phyloP scores from a whole-genome alignment of 2,329 filamentous ascomycete genomes.

The Paecilomyces niveus region DNA sequence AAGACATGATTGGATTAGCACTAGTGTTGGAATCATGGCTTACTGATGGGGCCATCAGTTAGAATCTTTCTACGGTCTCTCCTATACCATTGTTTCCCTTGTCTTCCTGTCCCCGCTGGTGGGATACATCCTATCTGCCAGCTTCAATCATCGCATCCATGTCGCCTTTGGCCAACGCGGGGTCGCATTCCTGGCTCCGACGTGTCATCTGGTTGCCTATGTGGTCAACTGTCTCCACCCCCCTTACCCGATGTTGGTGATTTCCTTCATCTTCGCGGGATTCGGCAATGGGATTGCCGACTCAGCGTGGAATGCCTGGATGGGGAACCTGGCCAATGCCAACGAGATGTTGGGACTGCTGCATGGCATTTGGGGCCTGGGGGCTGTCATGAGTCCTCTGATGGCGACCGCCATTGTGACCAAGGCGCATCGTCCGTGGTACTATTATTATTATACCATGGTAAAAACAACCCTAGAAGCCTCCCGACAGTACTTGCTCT shows the following conservation, averaged over 20 bases:
- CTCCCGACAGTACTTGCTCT: no score
- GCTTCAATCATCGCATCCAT: constrained; percentile 39
- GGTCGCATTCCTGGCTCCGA: constrained; percentile 54
- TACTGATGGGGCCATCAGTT: no score
- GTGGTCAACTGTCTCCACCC: constrained; percentile 22
- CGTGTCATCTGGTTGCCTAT: constrained; percentile 24
- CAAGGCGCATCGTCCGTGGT: constrained; percentile 28
- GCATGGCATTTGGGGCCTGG: constrained; percentile 65
- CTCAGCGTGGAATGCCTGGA: constrained; percentile 52
- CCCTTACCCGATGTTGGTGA: constrained; percentile 28
- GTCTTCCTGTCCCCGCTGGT: constrained; percentile 44
- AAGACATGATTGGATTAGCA: no score
- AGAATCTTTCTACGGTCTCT: constrained; percentile 32
- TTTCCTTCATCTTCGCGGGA: constrained; percentile 27
- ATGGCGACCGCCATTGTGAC: constrained; percentile 66
- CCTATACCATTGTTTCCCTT: constrained; percentile 40
- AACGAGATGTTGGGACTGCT: constrained; percentile 68
- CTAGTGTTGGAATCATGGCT: no score
- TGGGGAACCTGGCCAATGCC: constrained; percentile 64
- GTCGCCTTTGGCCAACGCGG: constrained; percentile 57
- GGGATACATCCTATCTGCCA: constrained; percentile 40
- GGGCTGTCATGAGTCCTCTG: constrained; percentile 53
- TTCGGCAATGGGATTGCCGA: constrained; percentile 35
- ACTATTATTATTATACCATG: constrained; percentile 22
- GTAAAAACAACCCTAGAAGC: no score